Evolutionary conservation across 257 asterid genomes (phyloP).

Genomic region (Nicotiana undulata): DNA sequence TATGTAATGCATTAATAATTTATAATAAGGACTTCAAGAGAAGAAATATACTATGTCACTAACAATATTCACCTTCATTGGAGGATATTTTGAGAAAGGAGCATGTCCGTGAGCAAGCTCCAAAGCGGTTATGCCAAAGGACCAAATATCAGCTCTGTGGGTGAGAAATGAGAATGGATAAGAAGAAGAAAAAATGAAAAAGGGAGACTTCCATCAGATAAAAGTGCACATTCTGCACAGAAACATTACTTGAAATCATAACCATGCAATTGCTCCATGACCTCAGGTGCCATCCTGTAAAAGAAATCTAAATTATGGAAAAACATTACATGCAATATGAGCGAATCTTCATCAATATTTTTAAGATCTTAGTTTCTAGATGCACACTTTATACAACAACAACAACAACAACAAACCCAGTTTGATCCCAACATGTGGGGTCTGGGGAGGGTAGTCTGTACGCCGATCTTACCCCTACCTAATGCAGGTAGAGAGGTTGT

Average conservation of each 20-base stretch:
- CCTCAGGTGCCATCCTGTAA: slow-evolving; percentile 99
- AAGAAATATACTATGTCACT: slow-evolving; percentile 1
- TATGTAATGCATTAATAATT: slow-evolving; percentile 3
- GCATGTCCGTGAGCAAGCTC: slow-evolving; percentile 99
- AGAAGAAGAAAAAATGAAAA: slow-evolving; percentile 6
- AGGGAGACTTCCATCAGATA: neutral
- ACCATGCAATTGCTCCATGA: slow-evolving; percentile 95
- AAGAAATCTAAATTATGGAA: slow-evolving; percentile 15
- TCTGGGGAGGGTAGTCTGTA: too few relatives aligned
- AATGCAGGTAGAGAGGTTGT: too few relatives aligned
- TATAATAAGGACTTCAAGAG: neutral
- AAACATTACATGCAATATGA: neutral
- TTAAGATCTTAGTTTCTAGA: neutral
- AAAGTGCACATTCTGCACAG: slow-evolving; percentile 17
- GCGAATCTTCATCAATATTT: neutral
- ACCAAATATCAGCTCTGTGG: slow-evolving; percentile 95
- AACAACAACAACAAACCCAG: too few relatives aligned
- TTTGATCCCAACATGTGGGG: too few relatives aligned
- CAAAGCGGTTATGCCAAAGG: slow-evolving; percentile 97
- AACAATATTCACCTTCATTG: slow-evolving; percentile 69
- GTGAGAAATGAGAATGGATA: neutral
- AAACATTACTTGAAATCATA: slow-evolving; percentile 78
- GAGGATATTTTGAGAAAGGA: slow-evolving; percentile 98
- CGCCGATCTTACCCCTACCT: too few relatives aligned
- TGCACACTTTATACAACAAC: neutral